Evolutionary conservation across 768 basidiomycete genomes (phyloP), one percentile per base, ranked within the genome.

Genomic region (Trametes villosa): DNA sequence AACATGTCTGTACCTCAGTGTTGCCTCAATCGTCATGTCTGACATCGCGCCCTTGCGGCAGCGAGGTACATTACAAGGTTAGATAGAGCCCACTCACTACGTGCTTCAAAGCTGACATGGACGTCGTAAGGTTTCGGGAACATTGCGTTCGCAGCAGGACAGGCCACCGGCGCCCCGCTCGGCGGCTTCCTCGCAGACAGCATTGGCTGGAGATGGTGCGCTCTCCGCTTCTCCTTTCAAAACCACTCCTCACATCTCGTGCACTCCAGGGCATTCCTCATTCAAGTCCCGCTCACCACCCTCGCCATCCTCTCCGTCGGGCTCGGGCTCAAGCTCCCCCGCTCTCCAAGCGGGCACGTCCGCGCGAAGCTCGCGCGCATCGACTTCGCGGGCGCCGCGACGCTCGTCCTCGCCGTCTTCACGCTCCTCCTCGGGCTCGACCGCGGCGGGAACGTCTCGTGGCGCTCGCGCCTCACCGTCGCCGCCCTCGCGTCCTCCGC

Each of bases 1-100:
- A 22, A 56, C 30, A 27, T 17, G 5, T 44, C 7, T 26, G 18
- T 13, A 27, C 44, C 44, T 29, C 66, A 87, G 86, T 2, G 74
- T 88, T 29, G 82, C 82, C 17, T 84, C 82, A 54, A 88, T 89
- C 56, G 81, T 88, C 36, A 79, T 88, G 72, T 86, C 85, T 4
- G 88, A 88, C 63, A 75, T 88, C 18, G 82, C 87, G 1, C 85
- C 87, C 0, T 75, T 88, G 46, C 78, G 86, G 2, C 78, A 78
- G 24, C 77, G 87, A 51, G 88, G 88, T 24, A 87, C 85, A n/a
- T 87, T 86, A 82, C 87, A 88, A 81, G 87, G 85, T 79, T 24
- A 60, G 27, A 7, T 29, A 8, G 1, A 7, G 13, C 20, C 30
- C 8, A 17, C 11, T 5, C 11, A n/a, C 7, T 26, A 7, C 17